A percentile compares a stretch with the other conserved stretches of the same genome.
These are phyloP conservation scores for Aspergillus amoenus DNA, from an alignment of 2,329 filamentous ascomycete species.

Conservation along the genomic window DNA sequence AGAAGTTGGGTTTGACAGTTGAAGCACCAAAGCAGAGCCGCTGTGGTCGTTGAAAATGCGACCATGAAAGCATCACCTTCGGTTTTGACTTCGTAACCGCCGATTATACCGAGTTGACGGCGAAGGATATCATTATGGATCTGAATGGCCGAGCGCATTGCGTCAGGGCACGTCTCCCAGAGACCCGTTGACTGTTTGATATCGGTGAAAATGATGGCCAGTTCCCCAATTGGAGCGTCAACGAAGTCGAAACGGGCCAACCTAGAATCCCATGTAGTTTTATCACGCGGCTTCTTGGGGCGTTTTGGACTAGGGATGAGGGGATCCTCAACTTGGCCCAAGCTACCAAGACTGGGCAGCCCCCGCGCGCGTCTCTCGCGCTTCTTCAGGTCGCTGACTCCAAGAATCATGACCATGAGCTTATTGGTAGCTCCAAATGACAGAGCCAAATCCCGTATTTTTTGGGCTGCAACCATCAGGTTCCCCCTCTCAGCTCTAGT, in stretches of 20 bases:
- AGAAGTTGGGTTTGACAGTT: conserved; percentile 86
- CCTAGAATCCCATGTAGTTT: conserved; percentile 71
- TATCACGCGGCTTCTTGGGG: conserved; percentile 58
- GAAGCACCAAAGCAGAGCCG: conserved; percentile 93
- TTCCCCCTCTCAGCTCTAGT: conserved; percentile 82
- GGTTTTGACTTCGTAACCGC: conserved; percentile 98
- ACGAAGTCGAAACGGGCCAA: conserved; percentile 88
- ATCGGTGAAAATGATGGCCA: conserved; percentile 95
- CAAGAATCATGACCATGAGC: conserved; percentile 99
- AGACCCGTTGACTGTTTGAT: conserved; percentile 97
- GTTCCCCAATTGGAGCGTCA: conserved; percentile 82
- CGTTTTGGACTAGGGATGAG: conserved; percentile 65
- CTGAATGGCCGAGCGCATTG: conserved; percentile 96
- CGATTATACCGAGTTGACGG: conserved; percentile 85
- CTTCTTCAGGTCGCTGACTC: conserved; percentile 85
- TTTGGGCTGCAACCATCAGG: conserved; percentile 92
- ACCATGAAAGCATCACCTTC: conserved; percentile 99
- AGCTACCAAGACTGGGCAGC: conserved; percentile 82
- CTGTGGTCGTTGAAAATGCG: conserved; percentile 93
- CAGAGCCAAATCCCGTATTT: conserved; percentile 90
- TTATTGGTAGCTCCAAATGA: conserved; percentile 92
- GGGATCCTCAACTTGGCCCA: conserved; percentile 66
- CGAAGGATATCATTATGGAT: conserved; percentile 98
- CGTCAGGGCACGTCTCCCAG: conserved; percentile 92
- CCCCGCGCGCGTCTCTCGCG: conserved; percentile 73